These are phyloP conservation scores for Diutina catenulata DNA, from an alignment of 1,139 yeast genomes.

Conservation along the genomic window DNA sequence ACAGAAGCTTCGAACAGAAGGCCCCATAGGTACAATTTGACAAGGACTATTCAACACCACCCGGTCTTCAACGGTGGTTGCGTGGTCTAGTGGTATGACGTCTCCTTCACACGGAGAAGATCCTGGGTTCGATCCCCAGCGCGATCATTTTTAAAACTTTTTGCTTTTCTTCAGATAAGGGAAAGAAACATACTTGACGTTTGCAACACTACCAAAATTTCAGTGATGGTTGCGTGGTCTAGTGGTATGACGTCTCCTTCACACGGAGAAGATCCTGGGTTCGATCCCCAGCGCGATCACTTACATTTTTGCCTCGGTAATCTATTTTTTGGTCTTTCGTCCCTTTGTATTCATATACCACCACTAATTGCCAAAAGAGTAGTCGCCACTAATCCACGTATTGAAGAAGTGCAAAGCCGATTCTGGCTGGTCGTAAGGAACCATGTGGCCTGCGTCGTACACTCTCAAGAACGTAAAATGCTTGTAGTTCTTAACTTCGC, in stretches of 20 bases:
- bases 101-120: slow-evolving; percentile 4
- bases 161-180: background rate
- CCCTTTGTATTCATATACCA: background rate
- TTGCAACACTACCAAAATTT: background rate
- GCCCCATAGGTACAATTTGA: no score
- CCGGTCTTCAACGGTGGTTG: background rate
- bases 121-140: slow-evolving; percentile 4
- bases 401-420: slow-evolving; percentile 35
- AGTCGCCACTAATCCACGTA: slow-evolving; percentile 33
- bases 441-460: slow-evolving; percentile 7
- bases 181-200: no score
- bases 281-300: no score
- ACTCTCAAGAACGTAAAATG: slow-evolving; percentile 6
- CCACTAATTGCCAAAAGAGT: background rate
- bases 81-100: slow-evolving; percentile 5
- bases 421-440: slow-evolving; percentile 28
- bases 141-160: background rate
- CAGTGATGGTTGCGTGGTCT: no score
- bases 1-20: no score
- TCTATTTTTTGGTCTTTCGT: no score
- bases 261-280: no score
- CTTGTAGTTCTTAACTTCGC: slow-evolving; percentile 8
- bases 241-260: no score
- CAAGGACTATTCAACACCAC: no score
- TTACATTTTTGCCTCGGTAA: no score